Evolutionary conservation across 495 filamentous ascomycete genomes (phyloP), one percentile per base, ranked within the genome.

Genomic region (Tetracladium setigerum): DNA sequence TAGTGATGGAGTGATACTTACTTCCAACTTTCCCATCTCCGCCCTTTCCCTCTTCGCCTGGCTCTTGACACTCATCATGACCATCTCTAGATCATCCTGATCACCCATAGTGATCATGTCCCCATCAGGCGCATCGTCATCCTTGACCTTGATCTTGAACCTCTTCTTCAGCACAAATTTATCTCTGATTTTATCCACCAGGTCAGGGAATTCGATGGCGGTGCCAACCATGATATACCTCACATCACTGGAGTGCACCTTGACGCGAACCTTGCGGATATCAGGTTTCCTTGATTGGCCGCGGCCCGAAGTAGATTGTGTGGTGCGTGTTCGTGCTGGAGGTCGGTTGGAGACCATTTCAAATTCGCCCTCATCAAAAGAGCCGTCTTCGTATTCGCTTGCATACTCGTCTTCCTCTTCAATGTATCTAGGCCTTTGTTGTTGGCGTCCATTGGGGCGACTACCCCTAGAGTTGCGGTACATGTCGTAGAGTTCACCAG

Each of bases 31-130:
- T 27, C 89, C 90, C 71, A 89, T 85, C 50, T 95, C 90, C 37
- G 72, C 68, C 46, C 81, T 76, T 56, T 91, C 86, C 62, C 78
- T 79, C 67, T 72, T 74, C 24, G 87, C 94, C 47, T 67, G 67
- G 46, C 77, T 74, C 61, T 78, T 84, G 27, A 83, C 81, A 4
- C 67, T 69, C 58, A 68, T 70, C 45, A 97, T 74, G 34, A 85
- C 78, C 76, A 95, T 82, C 43, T 96, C 89, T 54, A 96, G 65
- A 72, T 98, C 92, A 59, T 98, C 92, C 65, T 95, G 86, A 66
- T 98, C 92, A 27, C 84, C 88, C 81, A 98, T 82, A 11, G 89
- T 95, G 63, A 98, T 91, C 83, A 95, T 87, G 59, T 95, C 92
- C 6, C 84, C 84, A 53, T 87, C 79, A 13, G 72, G 71, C 31